Evolutionary conservation across 1,284 basidiomycete species (phyloP), one percentile per base, ranked within the genome.

Genomic region (Puccinia hordei): DNA sequence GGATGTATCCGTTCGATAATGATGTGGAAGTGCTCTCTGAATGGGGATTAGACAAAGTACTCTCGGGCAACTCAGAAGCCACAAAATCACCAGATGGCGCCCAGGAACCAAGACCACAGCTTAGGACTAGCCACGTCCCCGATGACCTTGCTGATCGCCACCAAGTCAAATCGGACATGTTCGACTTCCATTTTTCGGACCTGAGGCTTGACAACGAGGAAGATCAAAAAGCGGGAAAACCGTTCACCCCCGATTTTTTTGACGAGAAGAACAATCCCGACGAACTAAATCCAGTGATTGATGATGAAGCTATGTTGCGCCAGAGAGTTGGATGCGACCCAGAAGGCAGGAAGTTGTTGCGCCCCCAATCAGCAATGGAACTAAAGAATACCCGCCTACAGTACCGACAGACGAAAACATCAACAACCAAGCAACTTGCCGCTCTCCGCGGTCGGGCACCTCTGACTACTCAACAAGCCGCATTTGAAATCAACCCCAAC

Each of bases 111-210:
- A 55, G 44, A 44, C n/a, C 35, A 19, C 49, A n/a, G 10, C 22
- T 19, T 4, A 61, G 30, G 5, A 35, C 44, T n/a, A 61, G 59
- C 35, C 61, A 41, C 35, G 24, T 66, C 6, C 46, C 49, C 38
- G 15, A 55, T 19, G n/a, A 73, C n/a, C 41, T 57, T 22, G 55
- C 49, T 61, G 17, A 51, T 41, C 35, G 66, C 22, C 44, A 71
- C 13, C 68, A 63, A 61, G 68, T 80, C 51, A 46, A 80, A 72
- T 80, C 77, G 57, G 77, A 80, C 46, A 38, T 72, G 41, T 80
- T 72, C 51, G 77, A 80, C 57, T 80, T 80, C 71, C 68, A 72
- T 59, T 78, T 69, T 55, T 78, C 76, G 0, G 65, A 78, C 35
- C 46, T 68, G 19, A 68, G 76, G 65, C 65, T 78, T 55, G 6